Evolutionary conservation across 352 stramenopile species (phyloP).

Genomic region (Phytophthora vignae): DNA sequence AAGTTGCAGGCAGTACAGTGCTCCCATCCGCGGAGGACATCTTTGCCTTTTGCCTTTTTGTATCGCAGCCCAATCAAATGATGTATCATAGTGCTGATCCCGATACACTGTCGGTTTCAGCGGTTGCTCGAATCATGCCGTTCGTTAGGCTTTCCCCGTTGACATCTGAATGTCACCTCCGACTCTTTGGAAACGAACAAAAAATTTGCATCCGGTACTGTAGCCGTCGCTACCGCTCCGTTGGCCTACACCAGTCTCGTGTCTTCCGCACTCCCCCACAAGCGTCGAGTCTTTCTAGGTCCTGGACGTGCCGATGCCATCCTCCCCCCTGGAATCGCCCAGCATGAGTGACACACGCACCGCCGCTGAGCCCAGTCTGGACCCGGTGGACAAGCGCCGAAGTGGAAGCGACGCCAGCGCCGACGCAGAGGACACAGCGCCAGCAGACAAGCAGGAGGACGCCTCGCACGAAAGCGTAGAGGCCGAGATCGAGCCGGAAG

Average conservation of each 20-base stretch:
- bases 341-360: constrained; percentile 1
- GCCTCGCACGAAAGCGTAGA: constrained; percentile 10
- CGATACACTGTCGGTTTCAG: background rate
- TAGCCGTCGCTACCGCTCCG: constrained; percentile 2
- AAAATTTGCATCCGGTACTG: constrained; percentile 19
- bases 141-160: background rate
- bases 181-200: constrained; percentile 22
- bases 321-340: constrained; percentile 4
- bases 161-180: constrained; percentile 22
- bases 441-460: constrained; percentile 14
- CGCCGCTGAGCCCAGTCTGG: constrained; percentile 5
- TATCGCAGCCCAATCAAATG: constrained; percentile 4
- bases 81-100: background rate
- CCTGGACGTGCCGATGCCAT: constrained; percentile 16
- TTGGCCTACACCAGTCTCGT: constrained; percentile 7
- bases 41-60: background rate
- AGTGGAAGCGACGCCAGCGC: constrained; percentile 25
- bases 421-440: constrained; percentile 24
- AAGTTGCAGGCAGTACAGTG: too few species aligned
- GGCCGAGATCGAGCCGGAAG: constrained; percentile 28
- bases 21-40: constrained; percentile 1
- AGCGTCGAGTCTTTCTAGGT: constrained; percentile 17
- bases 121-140: background rate
- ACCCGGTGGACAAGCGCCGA: constrained; percentile 17
- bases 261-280: constrained; percentile 11